Percentiles rank a stretch among this genome's conserved stretches.
Conservation (phyloP, 345 rosid species). For the Syzygium aromaticum region DNA sequence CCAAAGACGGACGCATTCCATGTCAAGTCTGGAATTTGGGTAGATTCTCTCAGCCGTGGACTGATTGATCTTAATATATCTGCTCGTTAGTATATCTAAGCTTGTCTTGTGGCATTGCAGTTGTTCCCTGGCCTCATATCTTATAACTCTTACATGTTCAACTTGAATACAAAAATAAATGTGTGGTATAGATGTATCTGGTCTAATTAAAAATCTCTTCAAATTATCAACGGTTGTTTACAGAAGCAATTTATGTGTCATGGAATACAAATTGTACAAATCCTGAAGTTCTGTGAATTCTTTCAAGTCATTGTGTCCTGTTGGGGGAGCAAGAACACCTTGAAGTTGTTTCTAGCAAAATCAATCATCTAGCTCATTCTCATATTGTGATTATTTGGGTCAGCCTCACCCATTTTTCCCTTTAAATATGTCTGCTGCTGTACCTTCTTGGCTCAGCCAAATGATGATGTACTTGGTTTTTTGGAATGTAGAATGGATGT, state of each 20-base stretch:
- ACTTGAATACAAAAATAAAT: neutral
- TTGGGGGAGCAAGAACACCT: neutral
- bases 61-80: conserved; percentile 93
- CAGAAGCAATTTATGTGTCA: neutral
- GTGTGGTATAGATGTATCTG: neutral
- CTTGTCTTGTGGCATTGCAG: neutral
- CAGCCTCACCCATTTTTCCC: neutral
- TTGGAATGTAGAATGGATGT: neutral
- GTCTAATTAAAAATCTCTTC: neutral
- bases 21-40: conserved; percentile 96
- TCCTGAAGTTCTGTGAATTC: neutral
- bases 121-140: neutral
- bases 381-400: neutral
- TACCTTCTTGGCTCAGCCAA: neutral
- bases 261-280: neutral
- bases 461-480: neutral
- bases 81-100: conserved; percentile 62
- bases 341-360: neutral
- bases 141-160: neutral
- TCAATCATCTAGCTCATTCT: neutral
- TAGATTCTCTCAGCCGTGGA: conserved; percentile 95
- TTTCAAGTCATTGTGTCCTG: neutral
- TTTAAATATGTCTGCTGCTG: neutral
- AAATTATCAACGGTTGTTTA: neutral
- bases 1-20: conserved; percentile 59